Base-by-base conservation (phyloP, 1,139 yeast genomes). In the Suhomyces wounanorum region DNA sequence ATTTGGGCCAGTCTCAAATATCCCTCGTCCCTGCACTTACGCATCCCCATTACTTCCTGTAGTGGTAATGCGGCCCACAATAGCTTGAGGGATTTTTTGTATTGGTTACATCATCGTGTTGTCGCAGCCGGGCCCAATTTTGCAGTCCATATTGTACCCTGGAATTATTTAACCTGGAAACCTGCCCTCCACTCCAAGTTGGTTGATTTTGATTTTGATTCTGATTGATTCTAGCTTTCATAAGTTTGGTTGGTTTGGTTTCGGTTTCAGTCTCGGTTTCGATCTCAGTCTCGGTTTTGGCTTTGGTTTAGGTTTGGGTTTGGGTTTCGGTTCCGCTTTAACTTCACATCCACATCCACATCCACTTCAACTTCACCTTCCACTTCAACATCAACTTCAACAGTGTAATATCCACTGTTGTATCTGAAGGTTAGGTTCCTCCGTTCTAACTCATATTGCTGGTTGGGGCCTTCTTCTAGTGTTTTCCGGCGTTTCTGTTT, bases 41-140 rank as follows among this genome's bases (percentile, higher is more conserved):
- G 21, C 25, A 10, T 30, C 33, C 42, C 25, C 36, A 26, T 38
- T 42, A 43, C 45, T 45, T 25, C 48, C 44, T 13, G 21, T 39
- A 43, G 44, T 35, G 47, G 50, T 39, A 47, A 40, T 30, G 48
- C 17, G 38, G 26, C 42, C 14, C 43, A 47, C 46, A 47, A 43
- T 47, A 26, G 38, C 35, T 39, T 51, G 53, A 47, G 53, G 53
- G 53, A 51, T 51, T 51, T 51, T 51, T 51, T 26, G 53, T 51
- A 51, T 47, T 51, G 51, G 53, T 51, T 51, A 51, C 53, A 51
- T 48, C 53, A 51, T 51, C 51, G 45, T 45, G 45, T 40, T 35
- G 50, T 40, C 30, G 44, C 39, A 44, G 41, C 45, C 42, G 44
- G 33, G 25, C 30, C 44, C 31, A 41, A 43, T 21, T 39, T 49